Evolutionary conservation across 768 basidiomycete genomes (phyloP).

Genomic region (Inosperma sp.): DNA sequence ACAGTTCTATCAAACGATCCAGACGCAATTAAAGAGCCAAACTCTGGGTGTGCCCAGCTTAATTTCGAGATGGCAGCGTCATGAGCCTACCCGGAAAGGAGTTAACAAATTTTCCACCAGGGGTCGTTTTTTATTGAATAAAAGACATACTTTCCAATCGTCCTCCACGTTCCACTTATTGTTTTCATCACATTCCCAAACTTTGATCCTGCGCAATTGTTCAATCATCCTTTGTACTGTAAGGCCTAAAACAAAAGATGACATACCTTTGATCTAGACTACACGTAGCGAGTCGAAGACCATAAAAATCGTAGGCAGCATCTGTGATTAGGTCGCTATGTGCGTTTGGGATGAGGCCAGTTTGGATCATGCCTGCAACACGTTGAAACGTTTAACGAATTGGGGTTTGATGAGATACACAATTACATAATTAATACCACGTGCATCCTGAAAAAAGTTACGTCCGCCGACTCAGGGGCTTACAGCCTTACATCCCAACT

Average conservation of each 20-base stretch:
- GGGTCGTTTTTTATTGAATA: background rate
- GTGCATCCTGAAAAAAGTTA: slow-evolving; percentile 15
- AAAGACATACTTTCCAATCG: slow-evolving; percentile 77
- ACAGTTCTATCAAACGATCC: slow-evolving; percentile 88
- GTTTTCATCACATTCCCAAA: slow-evolving; percentile 78
- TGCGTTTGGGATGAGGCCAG: slow-evolving; percentile 70
- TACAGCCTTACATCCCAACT: slow-evolving; percentile 15
- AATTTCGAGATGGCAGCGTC: slow-evolving; percentile 83
- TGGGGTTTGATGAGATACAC: background rate
- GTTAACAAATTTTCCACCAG: background rate
- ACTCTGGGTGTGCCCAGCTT: slow-evolving; percentile 91
- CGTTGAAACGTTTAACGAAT: too few relatives aligned
- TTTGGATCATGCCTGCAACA: slow-evolving; percentile 62
- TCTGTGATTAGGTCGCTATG: slow-evolving; percentile 83
- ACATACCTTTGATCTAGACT: slow-evolving; percentile 75
- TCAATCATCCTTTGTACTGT: slow-evolving; percentile 12
- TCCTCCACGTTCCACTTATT: slow-evolving; percentile 77
- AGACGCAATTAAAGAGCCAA: slow-evolving; percentile 82
- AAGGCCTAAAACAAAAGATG: background rate
- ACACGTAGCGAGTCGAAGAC: slow-evolving; percentile 73
- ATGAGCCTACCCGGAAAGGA: slow-evolving; percentile 63
- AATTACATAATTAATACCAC: slow-evolving; percentile 13
- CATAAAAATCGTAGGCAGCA: slow-evolving; percentile 88
- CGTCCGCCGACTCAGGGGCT: slow-evolving; percentile 19
- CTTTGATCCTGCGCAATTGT: slow-evolving; percentile 67